Evolutionary conservation across 495 filamentous ascomycete species (phyloP), one percentile per base, ranked within the genome.

Genomic region (Bombardia bombarda): DNA sequence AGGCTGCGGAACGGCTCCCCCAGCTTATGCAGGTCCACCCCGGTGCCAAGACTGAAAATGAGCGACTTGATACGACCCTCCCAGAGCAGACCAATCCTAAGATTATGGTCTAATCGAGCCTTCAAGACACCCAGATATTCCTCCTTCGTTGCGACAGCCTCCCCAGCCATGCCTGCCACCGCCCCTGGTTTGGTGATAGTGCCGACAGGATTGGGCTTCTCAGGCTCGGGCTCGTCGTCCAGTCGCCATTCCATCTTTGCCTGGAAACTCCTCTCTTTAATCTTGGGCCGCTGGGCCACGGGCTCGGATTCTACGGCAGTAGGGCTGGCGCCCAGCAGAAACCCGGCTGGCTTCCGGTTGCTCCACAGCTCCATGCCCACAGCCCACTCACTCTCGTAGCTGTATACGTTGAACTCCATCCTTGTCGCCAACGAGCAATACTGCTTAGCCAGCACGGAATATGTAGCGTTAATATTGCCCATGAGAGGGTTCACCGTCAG

Each of bases 391-490:
- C 87, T 94, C 67, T 97, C 92, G 67, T 95, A 98, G 54, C 86
- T 93, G 66, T 95, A 96, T 38, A 95, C 87, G 57, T 98, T 98
- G 61, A 97, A 98, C 49, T 92, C 87, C 66, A 97, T 90, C 31
- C 83, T 78, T 23, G 87, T 88, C 45, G 88, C 90, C 35, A 98
- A 77, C 1, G 87, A 81, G 39, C 92, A 76, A 45, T 87, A 78
- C 10, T 74, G 78, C 17, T 84, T 83, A 5, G 90, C 92, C 51
- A 84, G 80, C 10, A 95, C 82, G 12, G 92, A 86, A 53, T 97
- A 98, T 5, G 82, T 93, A 21, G 86, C 83, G 32, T 83, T 88
- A 39, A 97, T 68, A 45, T 83, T 93, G 22, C 92, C 92, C 73
- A 95, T 96, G 9, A 98, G 70, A 0, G 92, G 92, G 37, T 93